A percentile compares a stretch with the other conserved stretches of the same genome.
phyloP scores from a whole-genome alignment of 495 filamentous ascomycete genomes.

The Talaromyces liani region DNA sequence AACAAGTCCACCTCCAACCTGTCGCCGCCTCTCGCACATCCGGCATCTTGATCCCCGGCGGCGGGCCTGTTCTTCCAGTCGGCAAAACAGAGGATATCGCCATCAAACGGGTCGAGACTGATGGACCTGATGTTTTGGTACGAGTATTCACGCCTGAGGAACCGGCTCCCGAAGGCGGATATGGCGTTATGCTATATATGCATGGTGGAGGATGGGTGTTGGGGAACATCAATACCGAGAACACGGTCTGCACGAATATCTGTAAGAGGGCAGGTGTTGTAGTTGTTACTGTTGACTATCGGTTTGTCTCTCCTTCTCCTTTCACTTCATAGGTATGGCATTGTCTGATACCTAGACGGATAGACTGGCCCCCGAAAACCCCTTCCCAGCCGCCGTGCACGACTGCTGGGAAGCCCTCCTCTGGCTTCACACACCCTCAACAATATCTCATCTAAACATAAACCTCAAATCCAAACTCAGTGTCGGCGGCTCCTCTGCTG shows the following conservation, averaged over 20 bases:
- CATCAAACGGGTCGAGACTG: conserved; percentile 37
- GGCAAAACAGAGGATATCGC: conserved; percentile 41
- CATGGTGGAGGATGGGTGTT: conserved; percentile 56
- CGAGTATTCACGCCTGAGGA: conserved; percentile 43
- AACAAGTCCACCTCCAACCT: conserved; percentile 46
- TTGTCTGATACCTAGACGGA: too few relatives aligned
- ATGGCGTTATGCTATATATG: conserved; percentile 50
- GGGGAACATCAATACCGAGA: conserved; percentile 52
- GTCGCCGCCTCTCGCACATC: conserved; percentile 44
- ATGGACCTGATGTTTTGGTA: conserved; percentile 38
- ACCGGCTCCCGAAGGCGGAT: conserved; percentile 34
- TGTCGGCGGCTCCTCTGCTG: conserved; percentile 49
- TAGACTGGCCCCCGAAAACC: conserved; percentile 48
- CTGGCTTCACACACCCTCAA: conserved; percentile 40
- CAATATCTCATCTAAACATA: conserved; percentile 28
- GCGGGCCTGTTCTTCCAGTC: conserved; percentile 41
- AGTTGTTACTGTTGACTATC: conserved; percentile 49
- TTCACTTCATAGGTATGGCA: too few relatives aligned
- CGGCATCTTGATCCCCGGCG: conserved; percentile 47
- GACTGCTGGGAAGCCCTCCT: conserved; percentile 52
- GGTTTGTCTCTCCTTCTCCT: conserved; percentile 22
- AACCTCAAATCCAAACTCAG: conserved; percentile 36
- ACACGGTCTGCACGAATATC: conserved; percentile 48
- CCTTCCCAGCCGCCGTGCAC: conserved; percentile 48
- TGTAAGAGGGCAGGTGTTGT: conserved; percentile 43